Evolutionary conservation across 164 flowering plant species (phyloP), one percentile per base, ranked within the genome.

Genomic region (Hamamelis virginiana): DNA sequence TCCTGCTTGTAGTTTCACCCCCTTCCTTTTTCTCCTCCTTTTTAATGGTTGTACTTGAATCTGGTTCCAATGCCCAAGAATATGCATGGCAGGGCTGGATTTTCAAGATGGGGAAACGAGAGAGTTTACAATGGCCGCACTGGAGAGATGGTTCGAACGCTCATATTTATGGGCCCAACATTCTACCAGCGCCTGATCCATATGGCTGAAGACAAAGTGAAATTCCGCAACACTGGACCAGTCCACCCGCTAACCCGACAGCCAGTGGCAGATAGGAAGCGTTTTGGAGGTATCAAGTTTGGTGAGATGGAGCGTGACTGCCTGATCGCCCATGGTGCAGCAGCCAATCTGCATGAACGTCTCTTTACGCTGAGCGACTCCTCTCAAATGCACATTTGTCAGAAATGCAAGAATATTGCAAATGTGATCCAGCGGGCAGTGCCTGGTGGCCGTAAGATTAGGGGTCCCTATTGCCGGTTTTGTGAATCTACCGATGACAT

Each of bases 231-330:
- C 86, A 91, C 98, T 0, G 98, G 97, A 0, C 97, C 97, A 1
- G 97, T 95, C 8, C 98, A 95, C 69, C 98, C 98, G 0, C 90
- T 95, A 50, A 95, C 98, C 21, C 78, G 98, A 27, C 98, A 94
- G 76, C 98, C 98, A 9, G 98, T 92, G 63, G 81, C 90, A 12
- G 97, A 92, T 71, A 71, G 98, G 50, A 94, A 94, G 68, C 87
- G 97, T 1, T 94, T 89, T 79, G 98, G 98, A 9, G 98, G 97
- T 18, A 79, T 94, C 53, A 94, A 94, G 75, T 92, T 94, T 69
- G 98, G 98, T 5, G 98, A 95, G 82, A 95, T 95, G 98, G 98
- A 95, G 68, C 82, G 98, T 0, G 98, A 95, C 72, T 95, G 98
- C 63, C 86, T 95, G 4, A 82, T 95, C 0, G 98, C 98, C 41